These are phyloP conservation scores for Aureobasidium sp. DNA, from an alignment of 2,329 filamentous ascomycete genomes.

Conservation along the genomic window DNA sequence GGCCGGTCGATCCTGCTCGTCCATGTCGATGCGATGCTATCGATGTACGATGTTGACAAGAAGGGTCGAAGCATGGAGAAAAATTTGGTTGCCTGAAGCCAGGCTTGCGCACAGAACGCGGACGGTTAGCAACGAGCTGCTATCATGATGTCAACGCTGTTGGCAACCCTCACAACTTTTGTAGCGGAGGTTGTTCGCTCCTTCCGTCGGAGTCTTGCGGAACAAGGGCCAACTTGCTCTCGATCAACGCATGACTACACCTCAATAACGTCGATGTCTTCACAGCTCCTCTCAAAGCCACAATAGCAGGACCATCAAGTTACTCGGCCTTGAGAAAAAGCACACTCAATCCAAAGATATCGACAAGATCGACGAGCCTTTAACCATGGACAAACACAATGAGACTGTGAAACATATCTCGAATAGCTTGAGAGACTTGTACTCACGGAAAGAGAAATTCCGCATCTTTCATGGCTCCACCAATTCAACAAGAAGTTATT, in stretches of 20 bases:
- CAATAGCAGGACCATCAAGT: background rate
- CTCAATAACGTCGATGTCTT: background rate
- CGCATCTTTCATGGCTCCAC: conserved; percentile 70
- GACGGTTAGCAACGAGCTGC: background rate
- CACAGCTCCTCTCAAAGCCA: background rate
- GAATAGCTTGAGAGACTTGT: conserved; percentile 41
- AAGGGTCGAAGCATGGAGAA: background rate
- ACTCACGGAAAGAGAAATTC: conserved; percentile 52
- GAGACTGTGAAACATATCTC: conserved; percentile 41
- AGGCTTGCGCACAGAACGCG: background rate
- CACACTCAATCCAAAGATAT: too few relatives aligned
- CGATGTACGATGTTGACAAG: background rate
- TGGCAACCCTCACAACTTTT: background rate
- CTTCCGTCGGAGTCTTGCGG: background rate
- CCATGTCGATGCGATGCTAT: background rate
- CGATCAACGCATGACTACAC: background rate
- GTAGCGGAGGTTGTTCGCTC: background rate
- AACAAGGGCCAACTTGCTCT: background rate
- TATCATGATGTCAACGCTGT: background rate
- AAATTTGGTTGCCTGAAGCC: background rate
- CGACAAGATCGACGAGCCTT: background rate
- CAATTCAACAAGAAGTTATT: conserved; percentile 59
- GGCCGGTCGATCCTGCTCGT: background rate
- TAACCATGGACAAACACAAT: conserved; percentile 34
- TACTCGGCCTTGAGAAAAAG: too few relatives aligned